A percentile compares a stretch with the other conserved stretches of the same genome.
phyloP scores from a whole-genome alignment of 2,329 filamentous ascomycete species.

The Trichothecium sympodiale region DNA sequence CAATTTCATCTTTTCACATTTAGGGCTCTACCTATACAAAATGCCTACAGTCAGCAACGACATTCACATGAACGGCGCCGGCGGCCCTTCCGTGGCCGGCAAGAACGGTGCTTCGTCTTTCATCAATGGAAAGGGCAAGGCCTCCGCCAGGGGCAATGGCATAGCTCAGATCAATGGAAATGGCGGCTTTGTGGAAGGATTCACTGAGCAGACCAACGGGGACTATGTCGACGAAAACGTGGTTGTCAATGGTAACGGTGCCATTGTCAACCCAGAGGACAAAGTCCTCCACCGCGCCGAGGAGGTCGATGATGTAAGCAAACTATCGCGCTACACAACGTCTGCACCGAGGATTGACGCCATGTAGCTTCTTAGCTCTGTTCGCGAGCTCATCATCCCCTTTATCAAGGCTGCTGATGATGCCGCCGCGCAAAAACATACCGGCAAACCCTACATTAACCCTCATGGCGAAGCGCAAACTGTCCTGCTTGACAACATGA shows the following conservation, averaged over 20 bases:
- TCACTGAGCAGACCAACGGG: neutral
- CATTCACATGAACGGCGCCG: neutral
- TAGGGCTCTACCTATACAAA: neutral
- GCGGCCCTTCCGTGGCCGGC: conserved; percentile 1
- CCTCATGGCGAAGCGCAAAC: conserved; percentile 33
- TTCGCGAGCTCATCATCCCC: conserved; percentile 57
- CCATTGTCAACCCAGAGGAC: conserved; percentile 4
- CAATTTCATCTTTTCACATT: no score
- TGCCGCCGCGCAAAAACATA: conserved; percentile 36
- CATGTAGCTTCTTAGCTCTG: conserved; percentile 52
- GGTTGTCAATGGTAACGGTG: conserved; percentile 1
- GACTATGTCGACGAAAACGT: neutral
- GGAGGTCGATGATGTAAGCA: conserved; percentile 35
- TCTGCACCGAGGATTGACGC: neutral
- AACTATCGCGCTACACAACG: no score
- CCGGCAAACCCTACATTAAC: conserved; percentile 35
- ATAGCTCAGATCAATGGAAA: conserved; percentile 2
- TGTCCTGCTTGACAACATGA: conserved; percentile 52
- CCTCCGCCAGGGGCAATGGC: conserved; percentile 4
- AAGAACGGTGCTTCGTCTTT: conserved; percentile 3
- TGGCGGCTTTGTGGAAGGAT: conserved; percentile 1
- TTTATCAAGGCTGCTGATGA: conserved; percentile 63
- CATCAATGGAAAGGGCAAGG: conserved; percentile 6
- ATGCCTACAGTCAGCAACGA: conserved; percentile 4
- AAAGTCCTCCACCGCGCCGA: conserved; percentile 24